Evolutionary conservation across 2,329 filamentous ascomycete genomes (phyloP), one percentile per base, ranked within the genome.

Genomic region (Sporothrix mexicana): DNA sequence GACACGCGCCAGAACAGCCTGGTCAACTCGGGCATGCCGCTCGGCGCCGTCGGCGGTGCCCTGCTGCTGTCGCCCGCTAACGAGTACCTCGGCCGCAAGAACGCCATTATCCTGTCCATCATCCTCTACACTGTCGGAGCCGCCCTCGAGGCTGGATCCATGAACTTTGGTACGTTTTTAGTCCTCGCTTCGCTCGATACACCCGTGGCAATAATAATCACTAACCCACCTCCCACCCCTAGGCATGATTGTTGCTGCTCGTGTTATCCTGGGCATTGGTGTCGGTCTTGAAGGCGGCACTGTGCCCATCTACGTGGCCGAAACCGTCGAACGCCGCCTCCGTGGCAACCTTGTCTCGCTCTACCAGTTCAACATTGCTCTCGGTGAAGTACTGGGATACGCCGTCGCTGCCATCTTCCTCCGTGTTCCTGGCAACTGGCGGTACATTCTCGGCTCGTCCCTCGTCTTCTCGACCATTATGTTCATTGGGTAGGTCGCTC

Each of bases 321-420:
- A 93, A 80, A 91, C 89, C 0, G 91, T 93, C 59, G 90, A 91
- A 77, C 85, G 88, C 45, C 86, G 84, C 73, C 85, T 92, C 30
- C 88, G 91, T 77, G 91, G 91, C 76, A 93, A 93, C 79, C 81
- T 93, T 68, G 91, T 93, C 1, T 92, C 90, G 0, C 83, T 93
- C 0, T 93, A 93, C 79, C 92, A 93, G 78, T 88, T 93, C 81
- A 93, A 92, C 81, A 93, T 93, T 77, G 92, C 92, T 0, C 84
- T 93, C 0, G 91, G 91, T 41, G 91, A 93, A 77, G 91, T 93
- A 1, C 83, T 93, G 1, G 92, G 91, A 2, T 93, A 93, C 74
- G 91, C 89, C 5, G 87, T 93, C 0, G 91, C 89, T 0, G 91
- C 91, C 64, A 92, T 93, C 72, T 93, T 93, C 80, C 83, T 93